Conservation (phyloP, 371 early-diverging fungal genomes). For the Rhizopus sp. region DNA sequence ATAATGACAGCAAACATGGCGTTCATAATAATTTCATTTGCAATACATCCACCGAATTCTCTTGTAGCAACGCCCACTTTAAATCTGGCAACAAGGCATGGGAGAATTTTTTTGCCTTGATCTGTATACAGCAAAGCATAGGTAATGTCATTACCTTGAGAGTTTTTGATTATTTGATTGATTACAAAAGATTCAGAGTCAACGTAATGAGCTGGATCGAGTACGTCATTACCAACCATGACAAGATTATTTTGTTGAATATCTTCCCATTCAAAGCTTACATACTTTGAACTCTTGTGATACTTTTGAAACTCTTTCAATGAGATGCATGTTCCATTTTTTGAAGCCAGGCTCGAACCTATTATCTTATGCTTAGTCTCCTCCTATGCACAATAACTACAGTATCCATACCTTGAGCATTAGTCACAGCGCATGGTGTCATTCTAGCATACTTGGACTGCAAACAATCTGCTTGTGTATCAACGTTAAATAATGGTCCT, state of each 20-base stretch:
- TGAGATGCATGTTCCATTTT: slow-evolving; percentile 16
- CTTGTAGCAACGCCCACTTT: slow-evolving; percentile 53
- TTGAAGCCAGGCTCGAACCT: not conserved
- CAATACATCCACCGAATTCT: slow-evolving; percentile 58
- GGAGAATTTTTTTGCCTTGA: slow-evolving; percentile 35
- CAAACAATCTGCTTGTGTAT: slow-evolving; percentile 40
- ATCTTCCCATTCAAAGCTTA: slow-evolving; percentile 27
- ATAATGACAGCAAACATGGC: slow-evolving; percentile 50
- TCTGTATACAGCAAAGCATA: slow-evolving; percentile 40
- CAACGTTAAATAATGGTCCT: slow-evolving; percentile 50
- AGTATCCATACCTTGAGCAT: slow-evolving; percentile 39
- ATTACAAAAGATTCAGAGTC: slow-evolving; percentile 27
- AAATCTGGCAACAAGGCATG: slow-evolving; percentile 46
- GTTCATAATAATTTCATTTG: slow-evolving; percentile 52
- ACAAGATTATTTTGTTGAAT: slow-evolving; percentile 1
- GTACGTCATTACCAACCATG: slow-evolving; percentile 11
- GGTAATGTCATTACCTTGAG: slow-evolving; percentile 48
- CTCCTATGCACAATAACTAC: not conserved
- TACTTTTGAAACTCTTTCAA: slow-evolving; percentile 7
- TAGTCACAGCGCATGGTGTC: slow-evolving; percentile 36
- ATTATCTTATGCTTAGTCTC: slow-evolving; percentile 2
- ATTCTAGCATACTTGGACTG: slow-evolving; percentile 27
- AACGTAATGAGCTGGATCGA: slow-evolving; percentile 30
- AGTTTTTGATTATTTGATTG: slow-evolving; percentile 28
- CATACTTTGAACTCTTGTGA: slow-evolving; percentile 1